Evolutionary conservation across 805 yeast species (phyloP), one percentile per base, ranked within the genome.

Genomic region (Cyberlindnera saturnus): DNA sequence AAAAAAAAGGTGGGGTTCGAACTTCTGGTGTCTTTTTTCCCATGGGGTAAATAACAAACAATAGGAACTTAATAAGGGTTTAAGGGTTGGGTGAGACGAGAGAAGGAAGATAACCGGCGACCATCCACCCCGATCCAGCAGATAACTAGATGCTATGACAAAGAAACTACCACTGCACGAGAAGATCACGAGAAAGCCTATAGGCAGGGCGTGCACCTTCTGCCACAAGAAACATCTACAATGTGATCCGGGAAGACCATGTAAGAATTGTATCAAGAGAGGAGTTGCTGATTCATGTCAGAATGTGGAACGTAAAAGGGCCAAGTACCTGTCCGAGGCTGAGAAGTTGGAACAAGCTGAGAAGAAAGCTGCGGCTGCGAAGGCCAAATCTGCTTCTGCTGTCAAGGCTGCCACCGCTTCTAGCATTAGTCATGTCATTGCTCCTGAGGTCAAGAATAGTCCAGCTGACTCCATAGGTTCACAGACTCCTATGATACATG

Each of bases 151-250:
- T 14, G 19, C n/a, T 6, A 82, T 82, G 89, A 82, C 90, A 0
- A 80, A 78, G 57, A 73, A 69, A 49, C 73, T 82, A 19, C 70
- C 81, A 1, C 61, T 63, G 11, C 74, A 71, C 41, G 74, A 80
- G 51, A 81, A 77, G 56, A 65, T 64, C 34, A 65, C 62, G 32
- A 62, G 91, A 36, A 77, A 70, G 49, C 87, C 89, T 5, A 79
- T 83, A 2, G 64, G 76, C 8, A 70, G 82, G 37, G 93, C 91
- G 2, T 84, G 93, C 55, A 70, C 70, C 16, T 81, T 82, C 56
- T 84, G 91, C 59, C 88, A 83, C 56, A 63, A 71, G 20, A 84
- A 84, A 50, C 93, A 83, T 53, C 67, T 84, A 13, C 90, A 83
- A 52, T 84, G 91, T 59, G 85, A 83, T 47, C 64, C 74, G 44